A percentile compares a stretch with the other conserved stretches of the same genome.
Conservation (phyloP, 2,329 filamentous ascomycete genomes). For the Ramichloridium luteum region DNA sequence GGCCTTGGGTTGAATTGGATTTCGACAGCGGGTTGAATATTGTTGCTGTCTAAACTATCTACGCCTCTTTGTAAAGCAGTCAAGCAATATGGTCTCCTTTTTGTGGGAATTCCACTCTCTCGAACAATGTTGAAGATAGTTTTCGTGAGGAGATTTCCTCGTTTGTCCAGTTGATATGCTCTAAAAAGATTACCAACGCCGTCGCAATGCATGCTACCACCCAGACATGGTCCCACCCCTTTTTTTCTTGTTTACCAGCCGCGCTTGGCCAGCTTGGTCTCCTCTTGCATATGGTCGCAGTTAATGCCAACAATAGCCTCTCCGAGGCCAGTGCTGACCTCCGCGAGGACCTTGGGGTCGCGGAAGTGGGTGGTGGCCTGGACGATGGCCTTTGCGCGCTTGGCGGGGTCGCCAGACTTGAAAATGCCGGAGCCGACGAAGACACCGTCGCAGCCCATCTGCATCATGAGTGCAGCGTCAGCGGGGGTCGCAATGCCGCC, state of each 20-base stretch:
- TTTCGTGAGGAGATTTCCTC: too few relatives aligned
- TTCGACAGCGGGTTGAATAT: too few relatives aligned
- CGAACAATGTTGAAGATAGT: too few relatives aligned
- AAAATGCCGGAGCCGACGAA: conserved; percentile 97
- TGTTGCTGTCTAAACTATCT: too few relatives aligned
- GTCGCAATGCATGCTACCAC: too few relatives aligned
- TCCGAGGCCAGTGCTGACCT: conserved; percentile 79
- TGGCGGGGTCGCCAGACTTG: conserved; percentile 82
- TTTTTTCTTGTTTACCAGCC: conserved; percentile 65
- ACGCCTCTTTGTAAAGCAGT: too few relatives aligned
- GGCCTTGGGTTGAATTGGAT: too few relatives aligned
- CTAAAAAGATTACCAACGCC: too few relatives aligned
- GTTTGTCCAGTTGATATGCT: too few relatives aligned
- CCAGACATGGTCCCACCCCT: too few relatives aligned
- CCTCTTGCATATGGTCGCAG: conserved; percentile 61
- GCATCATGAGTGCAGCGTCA: conserved; percentile 97
- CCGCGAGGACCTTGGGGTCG: conserved; percentile 72
- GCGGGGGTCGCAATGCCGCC: conserved; percentile 99
- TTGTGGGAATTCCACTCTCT: too few relatives aligned
- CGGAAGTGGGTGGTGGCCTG: conserved; percentile 84
- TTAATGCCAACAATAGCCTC: conserved; percentile 98
- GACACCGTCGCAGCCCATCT: conserved; percentile 92
- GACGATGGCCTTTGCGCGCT: conserved; percentile 88
- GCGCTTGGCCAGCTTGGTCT: conserved; percentile 70
- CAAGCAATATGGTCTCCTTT: too few relatives aligned